Conservation (phyloP, 108 stramenopile genomes). For the Conticribra weissflogii region DNA sequence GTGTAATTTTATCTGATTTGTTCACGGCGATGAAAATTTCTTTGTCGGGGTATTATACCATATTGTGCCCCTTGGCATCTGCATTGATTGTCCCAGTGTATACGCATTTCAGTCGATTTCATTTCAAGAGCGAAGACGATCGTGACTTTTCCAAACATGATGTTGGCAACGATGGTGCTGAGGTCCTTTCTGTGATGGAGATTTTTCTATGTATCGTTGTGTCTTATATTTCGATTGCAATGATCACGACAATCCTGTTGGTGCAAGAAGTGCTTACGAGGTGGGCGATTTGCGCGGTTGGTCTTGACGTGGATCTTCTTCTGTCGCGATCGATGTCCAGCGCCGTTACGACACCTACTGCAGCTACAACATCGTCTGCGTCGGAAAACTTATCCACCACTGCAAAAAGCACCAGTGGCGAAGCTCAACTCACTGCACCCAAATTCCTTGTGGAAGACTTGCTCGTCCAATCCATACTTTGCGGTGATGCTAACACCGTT, state of each 20-base stretch:
- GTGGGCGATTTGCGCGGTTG: conserved; percentile 37
- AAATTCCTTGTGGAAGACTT: conserved; percentile 41
- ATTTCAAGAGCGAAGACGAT: too few relatives aligned
- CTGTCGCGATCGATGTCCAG: conserved; percentile 8
- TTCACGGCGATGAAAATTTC: too few relatives aligned
- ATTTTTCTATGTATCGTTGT: conserved; percentile 16
- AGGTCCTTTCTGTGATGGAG: not conserved
- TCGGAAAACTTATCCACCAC: too few relatives aligned
- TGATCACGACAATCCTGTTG: conserved; percentile 15
- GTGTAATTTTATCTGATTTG: not conserved
- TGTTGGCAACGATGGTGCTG: too few relatives aligned
- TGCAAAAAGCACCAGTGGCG: too few relatives aligned
- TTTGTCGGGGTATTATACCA: too few relatives aligned
- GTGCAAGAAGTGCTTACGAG: conserved; percentile 39
- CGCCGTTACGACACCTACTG: too few relatives aligned
- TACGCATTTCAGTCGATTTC: too few relatives aligned
- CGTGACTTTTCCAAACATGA: too few relatives aligned
- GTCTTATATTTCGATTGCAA: conserved; percentile 18
- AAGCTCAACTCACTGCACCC: not conserved
- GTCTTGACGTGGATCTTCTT: conserved; percentile 30
- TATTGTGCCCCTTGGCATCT: too few relatives aligned
- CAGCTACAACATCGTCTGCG: too few relatives aligned
- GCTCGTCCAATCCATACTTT: conserved; percentile 32
- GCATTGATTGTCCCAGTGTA: too few relatives aligned
- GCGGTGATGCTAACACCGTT: conserved; percentile 38